phyloP scores from a whole-genome alignment of 2,329 filamentous ascomycete species.

The Colletotrichum zoysiae region DNA sequence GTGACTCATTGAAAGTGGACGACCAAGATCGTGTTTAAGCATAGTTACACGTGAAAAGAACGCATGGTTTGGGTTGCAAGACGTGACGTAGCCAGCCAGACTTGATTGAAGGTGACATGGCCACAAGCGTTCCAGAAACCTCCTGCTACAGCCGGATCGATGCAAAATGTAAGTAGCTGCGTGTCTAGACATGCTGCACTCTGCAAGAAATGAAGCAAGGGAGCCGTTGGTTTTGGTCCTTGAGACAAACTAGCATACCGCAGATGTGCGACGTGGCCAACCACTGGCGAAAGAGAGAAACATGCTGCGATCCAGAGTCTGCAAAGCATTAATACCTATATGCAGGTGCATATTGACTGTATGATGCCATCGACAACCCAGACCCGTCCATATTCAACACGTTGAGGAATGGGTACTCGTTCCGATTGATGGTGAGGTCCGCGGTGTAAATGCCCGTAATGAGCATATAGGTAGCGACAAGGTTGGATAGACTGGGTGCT shows the following conservation, averaged over 20 bases:
- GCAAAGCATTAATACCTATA: neutral
- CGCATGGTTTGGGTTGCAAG: neutral
- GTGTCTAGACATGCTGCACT: conserved; percentile 1
- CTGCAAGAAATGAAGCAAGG: conserved; percentile 18
- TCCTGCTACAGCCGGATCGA: neutral
- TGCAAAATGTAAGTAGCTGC: neutral
- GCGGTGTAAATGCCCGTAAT: neutral
- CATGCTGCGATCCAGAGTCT: neutral
- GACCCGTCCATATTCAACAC: neutral
- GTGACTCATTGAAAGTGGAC: no score
- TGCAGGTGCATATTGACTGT: neutral
- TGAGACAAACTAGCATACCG: conserved; percentile 15
- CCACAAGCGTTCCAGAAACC: neutral
- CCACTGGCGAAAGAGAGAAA: conserved; percentile 19
- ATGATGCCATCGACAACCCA: neutral
- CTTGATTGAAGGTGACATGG: neutral
- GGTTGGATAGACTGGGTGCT: neutral
- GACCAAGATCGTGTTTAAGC: neutral
- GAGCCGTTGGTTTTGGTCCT: conserved; percentile 19
- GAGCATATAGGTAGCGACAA: neutral
- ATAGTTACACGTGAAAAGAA: neutral
- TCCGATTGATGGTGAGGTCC: neutral
- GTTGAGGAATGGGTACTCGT: neutral
- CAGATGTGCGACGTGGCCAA: conserved; percentile 12
- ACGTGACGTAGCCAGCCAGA: neutral